Conservation (phyloP, 2,329 filamentous ascomycete species). For the Colletotrichum costaricense region DNA sequence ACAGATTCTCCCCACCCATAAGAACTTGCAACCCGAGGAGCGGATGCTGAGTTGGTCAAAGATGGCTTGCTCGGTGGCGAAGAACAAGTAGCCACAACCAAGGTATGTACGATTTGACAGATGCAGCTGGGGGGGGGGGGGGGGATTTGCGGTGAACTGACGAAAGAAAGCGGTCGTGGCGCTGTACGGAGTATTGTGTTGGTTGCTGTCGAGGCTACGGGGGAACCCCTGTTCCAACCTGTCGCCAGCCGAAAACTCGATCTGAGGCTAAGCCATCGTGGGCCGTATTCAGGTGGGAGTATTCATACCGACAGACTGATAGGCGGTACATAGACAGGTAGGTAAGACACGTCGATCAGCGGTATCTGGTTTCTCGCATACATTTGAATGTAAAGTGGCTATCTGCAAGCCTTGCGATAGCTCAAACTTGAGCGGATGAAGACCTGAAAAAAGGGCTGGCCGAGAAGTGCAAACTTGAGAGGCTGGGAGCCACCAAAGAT, state of each 20-base stretch:
- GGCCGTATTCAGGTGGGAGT: background rate
- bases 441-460: background rate
- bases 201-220: background rate
- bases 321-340: background rate
- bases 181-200: background rate
- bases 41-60: background rate
- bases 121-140: background rate
- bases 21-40: background rate
- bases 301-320: background rate
- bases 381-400: background rate
- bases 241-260: background rate
- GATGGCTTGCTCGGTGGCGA: slow-evolving; percentile 1
- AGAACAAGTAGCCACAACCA: background rate
- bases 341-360: background rate
- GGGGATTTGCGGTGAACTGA: background rate
- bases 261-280: background rate
- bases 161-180: background rate
- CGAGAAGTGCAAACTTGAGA: background rate
- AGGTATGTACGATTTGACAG: background rate
- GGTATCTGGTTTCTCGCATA: background rate
- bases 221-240: background rate
- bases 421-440: background rate
- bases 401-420: background rate
- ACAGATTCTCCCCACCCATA: background rate
- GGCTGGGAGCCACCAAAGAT: background rate